Evolutionary conservation across 352 stramenopile species (phyloP).

Genomic region (Globisporangium parvum): DNA sequence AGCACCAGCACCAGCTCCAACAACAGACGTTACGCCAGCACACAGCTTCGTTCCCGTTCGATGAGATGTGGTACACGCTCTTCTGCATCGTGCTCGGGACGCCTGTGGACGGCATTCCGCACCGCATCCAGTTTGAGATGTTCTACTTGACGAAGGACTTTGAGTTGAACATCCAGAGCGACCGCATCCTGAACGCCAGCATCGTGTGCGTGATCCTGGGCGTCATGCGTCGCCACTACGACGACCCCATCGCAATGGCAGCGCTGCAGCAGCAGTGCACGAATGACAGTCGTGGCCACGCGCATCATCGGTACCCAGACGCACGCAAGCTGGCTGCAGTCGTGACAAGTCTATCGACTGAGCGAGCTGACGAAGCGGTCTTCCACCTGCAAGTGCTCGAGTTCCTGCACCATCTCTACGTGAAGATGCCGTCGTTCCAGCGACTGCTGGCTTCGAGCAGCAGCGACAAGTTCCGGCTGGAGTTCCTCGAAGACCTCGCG

Average conservation of each 20-base stretch:
- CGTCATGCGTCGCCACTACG: conserved; percentile 50
- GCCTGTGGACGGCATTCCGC: conserved; percentile 51
- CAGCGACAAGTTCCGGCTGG: conserved; percentile 42
- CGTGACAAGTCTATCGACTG: background rate
- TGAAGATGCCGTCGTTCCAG: conserved; percentile 37
- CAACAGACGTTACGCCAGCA: background rate
- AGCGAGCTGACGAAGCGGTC: conserved; percentile 10
- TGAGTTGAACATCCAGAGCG: conserved; percentile 49
- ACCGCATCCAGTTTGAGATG: conserved; percentile 57
- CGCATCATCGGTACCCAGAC: background rate
- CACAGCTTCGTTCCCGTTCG: conserved; percentile 37
- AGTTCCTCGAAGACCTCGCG: conserved; percentile 53
- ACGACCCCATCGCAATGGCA: conserved; percentile 32
- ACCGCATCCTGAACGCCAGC: conserved; percentile 43
- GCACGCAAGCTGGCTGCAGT: background rate
- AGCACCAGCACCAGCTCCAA: background rate
- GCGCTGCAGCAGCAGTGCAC: conserved; percentile 3
- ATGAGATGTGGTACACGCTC: conserved; percentile 66
- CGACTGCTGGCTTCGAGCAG: conserved; percentile 17
- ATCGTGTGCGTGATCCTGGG: conserved; percentile 50
- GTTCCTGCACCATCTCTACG: conserved; percentile 49
- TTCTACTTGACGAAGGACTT: conserved; percentile 68
- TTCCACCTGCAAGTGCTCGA: conserved; percentile 47
- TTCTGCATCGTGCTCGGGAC: conserved; percentile 59
- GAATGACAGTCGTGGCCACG: background rate